Conservation (phyloP, 768 basidiomycete genomes). For the Tylopilus subfusipes region DNA sequence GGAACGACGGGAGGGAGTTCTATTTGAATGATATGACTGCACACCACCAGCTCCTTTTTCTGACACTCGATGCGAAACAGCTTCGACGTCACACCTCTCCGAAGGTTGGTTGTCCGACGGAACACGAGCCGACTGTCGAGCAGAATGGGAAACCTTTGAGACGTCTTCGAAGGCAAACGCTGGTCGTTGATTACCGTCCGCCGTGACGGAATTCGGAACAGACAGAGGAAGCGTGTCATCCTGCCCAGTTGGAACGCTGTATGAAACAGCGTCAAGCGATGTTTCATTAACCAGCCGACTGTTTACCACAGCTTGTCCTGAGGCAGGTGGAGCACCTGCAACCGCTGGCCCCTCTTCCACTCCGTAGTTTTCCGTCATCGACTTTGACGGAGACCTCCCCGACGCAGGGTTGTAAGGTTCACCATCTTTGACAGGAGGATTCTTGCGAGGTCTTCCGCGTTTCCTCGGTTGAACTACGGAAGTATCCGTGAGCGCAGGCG, state of each 20-base stretch:
- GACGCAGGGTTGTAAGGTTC: neutral
- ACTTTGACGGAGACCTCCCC: constrained; percentile 8
- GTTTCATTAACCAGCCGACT: neutral
- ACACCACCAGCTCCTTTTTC: neutral
- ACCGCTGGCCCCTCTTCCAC: neutral
- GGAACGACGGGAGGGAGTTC: neutral
- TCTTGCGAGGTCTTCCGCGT: constrained; percentile 35
- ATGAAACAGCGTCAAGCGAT: neutral
- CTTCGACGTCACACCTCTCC: neutral
- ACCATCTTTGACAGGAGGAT: constrained; percentile 3
- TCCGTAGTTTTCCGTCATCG: neutral
- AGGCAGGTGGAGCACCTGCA: neutral
- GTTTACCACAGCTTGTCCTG: neutral
- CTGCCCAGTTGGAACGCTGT: neutral
- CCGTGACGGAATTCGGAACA: neutral
- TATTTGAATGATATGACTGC: neutral
- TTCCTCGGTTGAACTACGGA: constrained; percentile 28
- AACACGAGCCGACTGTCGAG: neutral
- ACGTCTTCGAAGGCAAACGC: neutral
- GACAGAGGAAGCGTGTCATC: neutral
- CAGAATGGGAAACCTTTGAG: neutral
- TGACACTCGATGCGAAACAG: neutral
- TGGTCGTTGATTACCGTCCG: neutral
- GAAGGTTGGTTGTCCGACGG: neutral
- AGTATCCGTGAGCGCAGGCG: constrained; percentile 8